Conservation (phyloP, 352 stramenopile genomes). For the Phytopythium sindhum region DNA sequence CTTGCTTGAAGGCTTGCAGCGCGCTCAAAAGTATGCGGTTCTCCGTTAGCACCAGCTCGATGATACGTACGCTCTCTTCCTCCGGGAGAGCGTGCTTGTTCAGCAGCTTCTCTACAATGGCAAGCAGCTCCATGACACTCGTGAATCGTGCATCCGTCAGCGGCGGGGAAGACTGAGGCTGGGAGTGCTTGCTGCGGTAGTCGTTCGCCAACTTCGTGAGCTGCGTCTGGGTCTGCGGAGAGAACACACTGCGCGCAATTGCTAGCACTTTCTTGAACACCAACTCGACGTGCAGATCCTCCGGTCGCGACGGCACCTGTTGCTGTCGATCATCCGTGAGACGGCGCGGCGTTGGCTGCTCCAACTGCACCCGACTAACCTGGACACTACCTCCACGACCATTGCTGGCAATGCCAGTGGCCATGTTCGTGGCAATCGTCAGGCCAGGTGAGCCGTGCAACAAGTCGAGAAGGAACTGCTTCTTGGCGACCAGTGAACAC, state of each 20-base stretch:
- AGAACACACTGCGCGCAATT: slow-evolving; percentile 54
- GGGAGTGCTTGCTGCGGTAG: slow-evolving; percentile 17
- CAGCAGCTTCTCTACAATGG: slow-evolving; percentile 45
- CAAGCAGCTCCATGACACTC: slow-evolving; percentile 49
- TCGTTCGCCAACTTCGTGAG: slow-evolving; percentile 32
- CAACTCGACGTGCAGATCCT: slow-evolving; percentile 36
- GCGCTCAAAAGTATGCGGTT: slow-evolving; percentile 53
- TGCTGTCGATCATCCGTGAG: background rate
- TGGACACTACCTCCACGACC: background rate
- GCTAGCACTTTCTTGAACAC: slow-evolving; percentile 51
- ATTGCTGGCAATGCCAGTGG: background rate
- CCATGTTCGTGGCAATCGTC: background rate
- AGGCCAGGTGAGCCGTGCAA: slow-evolving; percentile 6
- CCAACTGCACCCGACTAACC: background rate
- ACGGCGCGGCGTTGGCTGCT: background rate
- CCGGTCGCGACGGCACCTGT: slow-evolving; percentile 5
- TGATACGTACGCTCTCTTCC: slow-evolving; percentile 40
- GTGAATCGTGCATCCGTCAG: slow-evolving; percentile 12
- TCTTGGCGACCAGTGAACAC: slow-evolving; percentile 38
- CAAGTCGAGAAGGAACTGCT: slow-evolving; percentile 38
- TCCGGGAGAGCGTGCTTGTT: slow-evolving; percentile 59
- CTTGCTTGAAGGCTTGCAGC: slow-evolving; percentile 46
- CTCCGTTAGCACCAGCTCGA: slow-evolving; percentile 46
- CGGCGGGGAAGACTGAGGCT: background rate
- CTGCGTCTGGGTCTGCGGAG: slow-evolving; percentile 48